A percentile compares a stretch with the other conserved stretches of the same genome.
Conservation (phyloP, 345 rosid species). For the Gynandropsis gynandra region DNA sequence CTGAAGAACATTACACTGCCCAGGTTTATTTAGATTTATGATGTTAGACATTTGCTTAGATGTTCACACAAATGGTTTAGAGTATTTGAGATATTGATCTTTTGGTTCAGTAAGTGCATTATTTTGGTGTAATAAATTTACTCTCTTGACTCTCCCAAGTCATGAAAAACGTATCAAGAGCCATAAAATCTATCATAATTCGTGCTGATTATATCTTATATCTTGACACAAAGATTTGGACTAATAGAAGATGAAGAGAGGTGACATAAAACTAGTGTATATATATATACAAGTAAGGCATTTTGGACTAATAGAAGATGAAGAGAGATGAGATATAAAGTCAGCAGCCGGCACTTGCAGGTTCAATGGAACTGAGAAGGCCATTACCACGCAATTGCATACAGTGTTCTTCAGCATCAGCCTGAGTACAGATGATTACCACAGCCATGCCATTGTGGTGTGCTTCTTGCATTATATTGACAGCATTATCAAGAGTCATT, state of each 20-base stretch:
- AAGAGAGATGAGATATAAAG: constrained; percentile 14
- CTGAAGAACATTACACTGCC: not conserved
- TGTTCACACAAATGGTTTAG: constrained; percentile 6
- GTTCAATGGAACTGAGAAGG: constrained; percentile 86
- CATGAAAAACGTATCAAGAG: no score
- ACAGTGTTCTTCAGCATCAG: constrained; percentile 93
- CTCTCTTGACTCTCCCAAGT: no score
- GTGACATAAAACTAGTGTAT: no score
- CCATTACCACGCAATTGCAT: constrained; percentile 93
- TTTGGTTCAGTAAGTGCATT: constrained; percentile 4
- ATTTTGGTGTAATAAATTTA: no score
- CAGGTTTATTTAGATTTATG: no score
- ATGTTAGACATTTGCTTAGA: constrained; percentile 7
- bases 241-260: no score
- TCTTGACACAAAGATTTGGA: no score
- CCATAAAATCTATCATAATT: no score
- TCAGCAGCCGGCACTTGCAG: constrained; percentile 84
- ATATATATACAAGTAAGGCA: constrained; percentile 21
- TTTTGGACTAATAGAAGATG: constrained; percentile 15
- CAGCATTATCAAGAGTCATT: constrained; percentile 91
- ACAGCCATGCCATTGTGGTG: constrained; percentile 80
- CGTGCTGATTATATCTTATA: no score
- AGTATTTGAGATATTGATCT: constrained; percentile 10
- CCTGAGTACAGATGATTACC: constrained; percentile 87
- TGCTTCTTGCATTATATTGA: constrained; percentile 97